Percentiles rank a stretch among this genome's conserved stretches.
phyloP scores from a whole-genome alignment of 345 rosid species.

The Crucihimalaya himalaica region DNA sequence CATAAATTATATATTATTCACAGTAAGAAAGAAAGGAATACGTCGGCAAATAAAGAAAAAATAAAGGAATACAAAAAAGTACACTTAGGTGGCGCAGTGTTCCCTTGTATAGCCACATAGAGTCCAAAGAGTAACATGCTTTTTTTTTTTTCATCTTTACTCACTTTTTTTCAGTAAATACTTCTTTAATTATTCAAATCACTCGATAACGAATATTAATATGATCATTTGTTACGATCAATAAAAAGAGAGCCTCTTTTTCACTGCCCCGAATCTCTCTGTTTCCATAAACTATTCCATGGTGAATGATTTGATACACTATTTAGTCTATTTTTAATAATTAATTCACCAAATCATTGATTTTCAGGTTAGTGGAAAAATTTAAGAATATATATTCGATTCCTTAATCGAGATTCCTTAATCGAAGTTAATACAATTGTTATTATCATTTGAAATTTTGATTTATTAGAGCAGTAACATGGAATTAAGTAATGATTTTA shows the following conservation, averaged over 20 bases:
- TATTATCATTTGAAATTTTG: background rate
- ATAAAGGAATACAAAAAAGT: constrained; percentile 30
- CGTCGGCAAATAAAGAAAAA: background rate
- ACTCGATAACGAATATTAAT: constrained; percentile 20
- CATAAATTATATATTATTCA: constrained; percentile 5
- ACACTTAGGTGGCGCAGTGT: constrained; percentile 63
- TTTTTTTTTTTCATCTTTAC: constrained; percentile 17
- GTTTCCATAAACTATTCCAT: constrained; percentile 32
- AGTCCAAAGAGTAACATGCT: constrained; percentile 40
- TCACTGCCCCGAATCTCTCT: constrained; percentile 58
- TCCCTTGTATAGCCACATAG: constrained; percentile 51
- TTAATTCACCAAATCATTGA: constrained; percentile 14
- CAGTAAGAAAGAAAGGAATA: constrained; percentile 25
- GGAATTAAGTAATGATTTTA: background rate
- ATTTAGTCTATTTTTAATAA: constrained; percentile 4
- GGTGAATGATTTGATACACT: constrained; percentile 26
- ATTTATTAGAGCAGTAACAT: background rate
- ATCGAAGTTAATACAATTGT: background rate
- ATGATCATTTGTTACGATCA: constrained; percentile 38
- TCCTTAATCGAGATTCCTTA: background rate
- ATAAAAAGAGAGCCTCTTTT: constrained; percentile 52
- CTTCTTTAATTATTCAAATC: background rate
- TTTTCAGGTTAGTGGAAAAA: background rate
- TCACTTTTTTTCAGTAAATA: background rate
- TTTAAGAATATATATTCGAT: background rate